phyloP scores from a whole-genome alignment of 257 asterid species.

The Ajuga chamaepitys region DNA sequence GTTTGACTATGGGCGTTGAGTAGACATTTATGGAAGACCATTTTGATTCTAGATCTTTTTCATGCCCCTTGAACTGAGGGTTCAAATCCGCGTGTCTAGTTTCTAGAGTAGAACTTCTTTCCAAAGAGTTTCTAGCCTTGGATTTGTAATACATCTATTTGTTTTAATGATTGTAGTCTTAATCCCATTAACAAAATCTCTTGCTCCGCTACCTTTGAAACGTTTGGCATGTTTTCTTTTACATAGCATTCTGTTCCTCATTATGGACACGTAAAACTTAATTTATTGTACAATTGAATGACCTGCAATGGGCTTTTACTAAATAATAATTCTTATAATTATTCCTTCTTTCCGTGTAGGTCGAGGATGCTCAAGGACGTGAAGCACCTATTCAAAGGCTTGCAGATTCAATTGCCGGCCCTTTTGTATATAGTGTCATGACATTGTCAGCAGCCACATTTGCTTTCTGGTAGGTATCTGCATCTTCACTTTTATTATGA shows the following conservation, averaged over 20 bases:
- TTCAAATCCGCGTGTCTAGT: neutral
- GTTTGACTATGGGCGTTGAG: neutral
- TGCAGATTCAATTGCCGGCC: slow-evolving; percentile 98
- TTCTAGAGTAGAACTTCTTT: neutral
- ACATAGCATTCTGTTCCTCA: neutral
- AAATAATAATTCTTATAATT: neutral
- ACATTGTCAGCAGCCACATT: slow-evolving; percentile 89
- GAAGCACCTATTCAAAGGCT: slow-evolving; percentile 99
- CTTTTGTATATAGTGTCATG: slow-evolving; percentile 90
- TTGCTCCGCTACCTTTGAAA: neutral
- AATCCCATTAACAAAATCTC: neutral
- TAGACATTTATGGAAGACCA: neutral
- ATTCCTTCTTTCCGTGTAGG: slow-evolving; percentile 32
- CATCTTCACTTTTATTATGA: slow-evolving; percentile 10
- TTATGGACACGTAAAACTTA: neutral
- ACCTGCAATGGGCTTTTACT: neutral
- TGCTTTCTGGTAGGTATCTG: slow-evolving; percentile 75
- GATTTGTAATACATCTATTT: neutral
- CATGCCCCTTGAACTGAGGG: neutral
- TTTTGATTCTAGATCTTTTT: slow-evolving; percentile 1
- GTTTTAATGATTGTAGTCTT: neutral
- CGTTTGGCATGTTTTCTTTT: neutral
- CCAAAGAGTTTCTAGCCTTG: neutral
- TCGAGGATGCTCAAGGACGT: slow-evolving; percentile 99
- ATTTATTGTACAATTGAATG: neutral